These are phyloP conservation scores for Emergomyces orientalis DNA, from an alignment of 2,329 filamentous ascomycete genomes.

Conservation along the genomic window DNA sequence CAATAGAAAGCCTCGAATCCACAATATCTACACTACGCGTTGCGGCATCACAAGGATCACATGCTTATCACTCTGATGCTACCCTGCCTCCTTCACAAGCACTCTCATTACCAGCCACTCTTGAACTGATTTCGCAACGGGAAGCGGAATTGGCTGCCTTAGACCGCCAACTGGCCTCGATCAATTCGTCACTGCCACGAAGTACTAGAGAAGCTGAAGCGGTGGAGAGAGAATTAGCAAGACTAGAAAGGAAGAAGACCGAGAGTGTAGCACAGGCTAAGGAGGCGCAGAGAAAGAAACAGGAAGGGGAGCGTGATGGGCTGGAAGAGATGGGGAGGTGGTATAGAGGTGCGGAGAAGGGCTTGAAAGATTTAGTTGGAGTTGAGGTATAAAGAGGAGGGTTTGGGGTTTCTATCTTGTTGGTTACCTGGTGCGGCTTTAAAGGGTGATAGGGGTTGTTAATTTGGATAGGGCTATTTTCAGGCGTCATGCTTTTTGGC, in stretches of 20 bases:
- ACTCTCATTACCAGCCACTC: conserved; percentile 33
- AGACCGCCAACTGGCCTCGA: conserved; percentile 33
- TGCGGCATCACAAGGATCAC: conserved; percentile 54
- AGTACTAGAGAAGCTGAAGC: conserved; percentile 38
- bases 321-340: conserved; percentile 40
- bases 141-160: conserved; percentile 34
- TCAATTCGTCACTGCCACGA: conserved; percentile 37
- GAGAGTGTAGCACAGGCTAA: conserved; percentile 40
- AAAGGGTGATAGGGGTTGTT: neutral
- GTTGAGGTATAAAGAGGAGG: conserved; percentile 18
- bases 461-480: neutral
- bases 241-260: conserved; percentile 37
- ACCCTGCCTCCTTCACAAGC: conserved; percentile 26
- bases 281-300: conserved; percentile 36
- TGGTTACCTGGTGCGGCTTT: neutral
- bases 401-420: neutral
- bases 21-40: conserved; percentile 41
- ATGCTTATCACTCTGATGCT: conserved; percentile 48
- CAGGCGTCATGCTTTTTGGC: neutral
- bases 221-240: conserved; percentile 35
- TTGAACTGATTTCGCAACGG: conserved; percentile 32
- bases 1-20: conserved; percentile 44
- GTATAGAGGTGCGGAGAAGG: conserved; percentile 36
- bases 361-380: conserved; percentile 32
- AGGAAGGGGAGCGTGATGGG: conserved; percentile 39